Percentiles rank a stretch among this genome's conserved stretches.
These are phyloP conservation scores for Tricholoma terreum DNA, from an alignment of 768 basidiomycete genomes.

Conservation along the genomic window DNA sequence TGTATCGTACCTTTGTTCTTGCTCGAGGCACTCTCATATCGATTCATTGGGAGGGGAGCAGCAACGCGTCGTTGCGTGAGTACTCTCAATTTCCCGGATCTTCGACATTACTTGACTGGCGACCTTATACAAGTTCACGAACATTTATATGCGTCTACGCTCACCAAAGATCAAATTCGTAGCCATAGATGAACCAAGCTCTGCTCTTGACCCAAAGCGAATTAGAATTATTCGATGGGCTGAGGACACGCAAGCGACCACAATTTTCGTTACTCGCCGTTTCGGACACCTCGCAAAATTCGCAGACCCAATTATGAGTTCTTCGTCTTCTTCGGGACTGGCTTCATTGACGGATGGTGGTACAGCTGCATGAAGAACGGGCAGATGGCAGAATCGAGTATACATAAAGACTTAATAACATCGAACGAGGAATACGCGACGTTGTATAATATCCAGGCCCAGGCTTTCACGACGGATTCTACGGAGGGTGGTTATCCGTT, in stretches of 20 bases:
- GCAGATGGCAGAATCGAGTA: conserved; percentile 26
- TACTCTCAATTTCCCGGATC: background rate
- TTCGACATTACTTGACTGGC: too few species aligned
- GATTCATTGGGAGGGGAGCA: conserved; percentile 19
- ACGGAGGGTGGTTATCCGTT: background rate
- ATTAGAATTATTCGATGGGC: conserved; percentile 33
- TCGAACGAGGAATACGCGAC: conserved; percentile 30
- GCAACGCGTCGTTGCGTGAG: conserved; percentile 26
- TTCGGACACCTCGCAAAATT: conserved; percentile 36
- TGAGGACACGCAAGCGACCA: conserved; percentile 39
- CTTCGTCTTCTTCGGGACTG: background rate
- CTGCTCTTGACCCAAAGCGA: conserved; percentile 46
- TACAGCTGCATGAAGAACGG: conserved; percentile 37
- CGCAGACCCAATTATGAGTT: conserved; percentile 34
- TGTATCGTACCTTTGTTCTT: background rate
- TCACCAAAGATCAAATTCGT: conserved; percentile 33
- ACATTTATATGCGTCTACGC: conserved; percentile 31
- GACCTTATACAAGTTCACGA: conserved; percentile 18
- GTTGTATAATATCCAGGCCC: conserved; percentile 32
- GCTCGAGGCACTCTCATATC: background rate
- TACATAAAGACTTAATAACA: conserved; percentile 32
- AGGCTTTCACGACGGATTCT: conserved; percentile 22
- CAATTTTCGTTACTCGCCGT: conserved; percentile 37
- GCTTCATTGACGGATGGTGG: background rate
- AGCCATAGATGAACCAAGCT: conserved; percentile 48